Percentiles rank a stretch among this genome's conserved stretches.
Evolutionary conservation across 495 filamentous ascomycete genomes (phyloP).

Genomic region (Aspergillus biplanus): DNA sequence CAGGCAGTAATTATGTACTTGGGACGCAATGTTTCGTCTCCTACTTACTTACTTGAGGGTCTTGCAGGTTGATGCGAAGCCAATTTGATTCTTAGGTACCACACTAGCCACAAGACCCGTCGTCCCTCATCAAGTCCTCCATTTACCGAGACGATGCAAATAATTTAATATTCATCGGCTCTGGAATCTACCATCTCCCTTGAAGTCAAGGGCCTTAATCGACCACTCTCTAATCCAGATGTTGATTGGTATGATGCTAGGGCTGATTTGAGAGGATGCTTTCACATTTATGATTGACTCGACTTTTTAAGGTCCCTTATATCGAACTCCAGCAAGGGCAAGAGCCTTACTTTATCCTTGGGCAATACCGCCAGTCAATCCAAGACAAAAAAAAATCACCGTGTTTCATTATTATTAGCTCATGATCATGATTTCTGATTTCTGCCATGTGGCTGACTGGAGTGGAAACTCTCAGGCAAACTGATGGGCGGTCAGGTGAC

Average conservation of each 20-base stretch:
- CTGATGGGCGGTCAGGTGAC: too few relatives aligned
- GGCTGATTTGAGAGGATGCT: neutral
- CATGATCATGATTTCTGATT: too few relatives aligned
- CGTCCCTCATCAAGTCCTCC: neutral
- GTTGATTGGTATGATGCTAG: neutral
- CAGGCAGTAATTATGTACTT: neutral
- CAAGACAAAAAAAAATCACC: too few relatives aligned
- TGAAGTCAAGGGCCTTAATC: neutral
- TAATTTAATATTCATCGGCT: neutral
- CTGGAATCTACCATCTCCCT: neutral
- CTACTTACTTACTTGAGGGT: slow-evolving; percentile 8
- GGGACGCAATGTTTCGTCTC: neutral
- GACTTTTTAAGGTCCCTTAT: too few relatives aligned
- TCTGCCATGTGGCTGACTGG: too few relatives aligned
- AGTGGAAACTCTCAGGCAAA: too few relatives aligned
- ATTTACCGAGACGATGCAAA: slow-evolving; percentile 17
- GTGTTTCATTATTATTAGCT: too few relatives aligned
- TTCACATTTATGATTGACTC: too few relatives aligned
- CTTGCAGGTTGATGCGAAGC: slow-evolving; percentile 10
- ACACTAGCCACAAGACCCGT: slow-evolving; percentile 15
- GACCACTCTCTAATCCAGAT: neutral
- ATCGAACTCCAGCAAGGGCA: too few relatives aligned
- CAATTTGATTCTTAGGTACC: slow-evolving; percentile 23
- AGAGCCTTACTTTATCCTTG: too few relatives aligned
- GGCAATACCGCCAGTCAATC: too few relatives aligned